phyloP scores from a whole-genome alignment of 2,329 filamentous ascomycete genomes.

The Chrysoporthe austroafricana region DNA sequence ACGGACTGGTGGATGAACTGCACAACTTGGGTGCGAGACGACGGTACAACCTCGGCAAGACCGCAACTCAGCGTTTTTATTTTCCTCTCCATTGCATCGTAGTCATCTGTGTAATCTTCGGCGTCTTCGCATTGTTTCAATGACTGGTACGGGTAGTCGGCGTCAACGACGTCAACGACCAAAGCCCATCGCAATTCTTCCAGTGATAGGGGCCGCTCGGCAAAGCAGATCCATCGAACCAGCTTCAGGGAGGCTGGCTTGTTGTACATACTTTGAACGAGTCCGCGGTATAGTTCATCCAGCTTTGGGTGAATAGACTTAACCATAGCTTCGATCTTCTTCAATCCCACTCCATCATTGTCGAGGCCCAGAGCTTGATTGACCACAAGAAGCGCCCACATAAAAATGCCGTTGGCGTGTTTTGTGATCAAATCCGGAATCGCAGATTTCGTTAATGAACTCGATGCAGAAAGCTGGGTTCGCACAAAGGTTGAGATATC shows the following conservation, averaged over 20 bases:
- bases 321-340: constrained; percentile 34
- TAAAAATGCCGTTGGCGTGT: constrained; percentile 40
- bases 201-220: constrained; percentile 32
- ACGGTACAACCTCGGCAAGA: constrained; percentile 34
- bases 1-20: constrained; percentile 43
- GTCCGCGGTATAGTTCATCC: constrained; percentile 33
- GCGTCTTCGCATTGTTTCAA: constrained; percentile 30
- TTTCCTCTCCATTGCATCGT: constrained; percentile 26
- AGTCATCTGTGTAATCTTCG: constrained; percentile 28
- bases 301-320: constrained; percentile 32
- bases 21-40: constrained; percentile 26
- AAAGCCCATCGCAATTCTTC: constrained; percentile 40
- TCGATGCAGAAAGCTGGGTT: constrained; percentile 28
- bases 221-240: constrained; percentile 41
- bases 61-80: constrained; percentile 35
- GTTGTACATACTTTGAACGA: constrained; percentile 31
- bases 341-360: constrained; percentile 8
- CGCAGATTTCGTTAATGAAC: constrained; percentile 11
- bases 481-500: constrained; percentile 40
- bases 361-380: constrained; percentile 29
- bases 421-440: constrained; percentile 30
- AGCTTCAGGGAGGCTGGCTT: constrained; percentile 32
- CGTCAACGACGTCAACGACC: constrained; percentile 30
- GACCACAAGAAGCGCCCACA: constrained; percentile 42
- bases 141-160: constrained; percentile 29